Conservation (phyloP, 179 eudicot genomes). For the Actinidia arguta region DNA sequence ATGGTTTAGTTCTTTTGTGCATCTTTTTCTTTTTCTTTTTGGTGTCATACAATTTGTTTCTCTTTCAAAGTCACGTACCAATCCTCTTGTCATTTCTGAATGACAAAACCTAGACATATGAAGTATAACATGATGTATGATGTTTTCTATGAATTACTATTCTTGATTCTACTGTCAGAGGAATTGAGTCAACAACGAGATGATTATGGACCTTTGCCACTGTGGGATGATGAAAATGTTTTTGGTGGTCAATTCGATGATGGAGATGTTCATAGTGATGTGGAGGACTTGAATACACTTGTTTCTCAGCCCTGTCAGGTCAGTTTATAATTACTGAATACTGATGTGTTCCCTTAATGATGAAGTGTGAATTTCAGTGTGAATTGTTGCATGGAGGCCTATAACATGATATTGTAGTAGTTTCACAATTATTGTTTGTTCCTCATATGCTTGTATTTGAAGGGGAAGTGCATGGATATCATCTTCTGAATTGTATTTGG, state of each 20-base stretch:
- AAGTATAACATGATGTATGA: neutral
- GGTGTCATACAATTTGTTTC: conserved; percentile 55
- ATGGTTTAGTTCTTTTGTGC: neutral
- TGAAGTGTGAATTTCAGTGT: neutral
- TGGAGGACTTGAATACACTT: conserved; percentile 56
- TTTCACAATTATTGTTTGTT: neutral
- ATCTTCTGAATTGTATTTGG: neutral
- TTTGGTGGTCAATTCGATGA: conserved; percentile 51
- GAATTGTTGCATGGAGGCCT: neutral
- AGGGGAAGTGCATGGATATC: neutral
- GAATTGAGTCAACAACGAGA: conserved; percentile 36
- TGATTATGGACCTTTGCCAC: conserved; percentile 40
- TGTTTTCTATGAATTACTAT: neutral
- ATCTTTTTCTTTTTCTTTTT: conserved; percentile 10
- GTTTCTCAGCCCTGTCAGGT: conserved; percentile 81
- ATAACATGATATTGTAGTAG: neutral
- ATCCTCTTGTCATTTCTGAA: conserved; percentile 6
- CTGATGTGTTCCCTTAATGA: neutral
- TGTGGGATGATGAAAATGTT: conserved; percentile 59
- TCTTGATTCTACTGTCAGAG: conserved; percentile 33
- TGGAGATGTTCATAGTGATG: conserved; percentile 59
- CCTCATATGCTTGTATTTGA: neutral
- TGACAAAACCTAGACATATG: neutral
- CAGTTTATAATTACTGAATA: conserved; percentile 17
- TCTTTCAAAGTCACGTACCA: neutral